These are phyloP conservation scores for Tolypocladium pustulatum DNA, from an alignment of 2,329 filamentous ascomycete genomes.

Conservation along the genomic window DNA sequence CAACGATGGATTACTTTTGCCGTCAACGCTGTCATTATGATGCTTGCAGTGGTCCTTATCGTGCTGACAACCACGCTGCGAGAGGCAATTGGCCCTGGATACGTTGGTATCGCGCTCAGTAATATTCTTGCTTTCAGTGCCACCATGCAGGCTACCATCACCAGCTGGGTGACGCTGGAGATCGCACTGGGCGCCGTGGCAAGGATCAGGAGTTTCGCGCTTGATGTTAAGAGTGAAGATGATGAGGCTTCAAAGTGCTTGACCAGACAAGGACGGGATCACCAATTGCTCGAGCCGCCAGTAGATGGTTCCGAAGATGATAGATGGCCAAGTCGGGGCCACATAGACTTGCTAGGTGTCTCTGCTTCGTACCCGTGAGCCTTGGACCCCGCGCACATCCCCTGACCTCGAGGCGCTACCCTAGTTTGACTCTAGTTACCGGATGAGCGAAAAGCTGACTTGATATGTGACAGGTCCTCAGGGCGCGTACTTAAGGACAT, in stretches of 20 bases:
- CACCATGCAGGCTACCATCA: conserved; percentile 20
- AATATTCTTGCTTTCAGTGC: conserved; percentile 18
- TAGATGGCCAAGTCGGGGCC: background rate
- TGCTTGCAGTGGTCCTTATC: conserved; percentile 34
- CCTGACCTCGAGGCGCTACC: background rate
- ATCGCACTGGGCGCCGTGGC: conserved; percentile 22
- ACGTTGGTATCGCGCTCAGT: conserved; percentile 19
- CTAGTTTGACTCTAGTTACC: background rate
- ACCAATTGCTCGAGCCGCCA: background rate
- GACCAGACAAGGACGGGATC: background rate
- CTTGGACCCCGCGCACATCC: no score
- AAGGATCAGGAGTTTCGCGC: conserved; percentile 19
- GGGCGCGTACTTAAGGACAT: background rate
- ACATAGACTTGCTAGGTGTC: background rate
- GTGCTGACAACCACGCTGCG: conserved; percentile 31
- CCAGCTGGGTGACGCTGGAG: conserved; percentile 24
- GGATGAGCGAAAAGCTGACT: background rate
- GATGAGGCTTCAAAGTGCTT: conserved; percentile 3
- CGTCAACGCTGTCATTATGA: conserved; percentile 36
- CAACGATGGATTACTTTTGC: conserved; percentile 46
- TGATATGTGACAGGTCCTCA: background rate
- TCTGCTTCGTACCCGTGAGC: background rate
- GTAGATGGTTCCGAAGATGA: background rate
- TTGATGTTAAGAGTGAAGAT: conserved; percentile 9
- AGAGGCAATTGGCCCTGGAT: conserved; percentile 14